Percentiles rank a stretch among this genome's conserved stretches.
Conservation (phyloP, 768 basidiomycete genomes). For the Psilocybe sp. region DNA sequence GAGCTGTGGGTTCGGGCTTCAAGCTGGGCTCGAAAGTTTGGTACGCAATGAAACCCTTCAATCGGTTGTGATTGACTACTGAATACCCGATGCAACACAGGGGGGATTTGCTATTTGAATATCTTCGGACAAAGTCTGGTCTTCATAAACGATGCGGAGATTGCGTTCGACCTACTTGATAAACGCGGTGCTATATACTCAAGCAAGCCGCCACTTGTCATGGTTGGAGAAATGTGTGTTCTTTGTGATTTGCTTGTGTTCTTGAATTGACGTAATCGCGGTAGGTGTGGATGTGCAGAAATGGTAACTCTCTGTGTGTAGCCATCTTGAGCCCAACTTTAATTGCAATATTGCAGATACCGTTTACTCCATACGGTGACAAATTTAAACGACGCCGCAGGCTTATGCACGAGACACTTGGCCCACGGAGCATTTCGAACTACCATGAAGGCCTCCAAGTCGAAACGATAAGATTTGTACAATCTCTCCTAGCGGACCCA, state of each 20-base stretch:
- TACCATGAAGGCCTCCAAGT: slow-evolving; percentile 18
- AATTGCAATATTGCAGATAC: not conserved
- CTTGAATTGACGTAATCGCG: not conserved
- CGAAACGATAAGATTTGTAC: slow-evolving; percentile 21
- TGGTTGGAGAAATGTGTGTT: slow-evolving; percentile 13
- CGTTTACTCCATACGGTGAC: not conserved
- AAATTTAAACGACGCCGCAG: slow-evolving; percentile 3
- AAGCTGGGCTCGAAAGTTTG: no score
- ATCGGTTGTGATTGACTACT: no score
- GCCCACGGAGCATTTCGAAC: slow-evolving; percentile 12
- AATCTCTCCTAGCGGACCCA: slow-evolving; percentile 18
- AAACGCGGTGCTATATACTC: slow-evolving; percentile 44
- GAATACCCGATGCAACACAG: no score
- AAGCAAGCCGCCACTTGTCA: slow-evolving; percentile 26
- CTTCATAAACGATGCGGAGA: slow-evolving; percentile 28
- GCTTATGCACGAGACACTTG: slow-evolving; percentile 24
- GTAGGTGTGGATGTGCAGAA: slow-evolving; percentile 54
- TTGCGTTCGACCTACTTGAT: slow-evolving; percentile 41
- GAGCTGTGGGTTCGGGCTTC: no score
- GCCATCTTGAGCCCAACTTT: not conserved
- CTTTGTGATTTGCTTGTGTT: not conserved
- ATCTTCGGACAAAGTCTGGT: no score
- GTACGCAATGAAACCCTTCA: no score
- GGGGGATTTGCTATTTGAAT: no score
- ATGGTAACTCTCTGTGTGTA: slow-evolving; percentile 36